Conservation (phyloP, 768 basidiomycete species). For the Pleurotus citrinopileatus region DNA sequence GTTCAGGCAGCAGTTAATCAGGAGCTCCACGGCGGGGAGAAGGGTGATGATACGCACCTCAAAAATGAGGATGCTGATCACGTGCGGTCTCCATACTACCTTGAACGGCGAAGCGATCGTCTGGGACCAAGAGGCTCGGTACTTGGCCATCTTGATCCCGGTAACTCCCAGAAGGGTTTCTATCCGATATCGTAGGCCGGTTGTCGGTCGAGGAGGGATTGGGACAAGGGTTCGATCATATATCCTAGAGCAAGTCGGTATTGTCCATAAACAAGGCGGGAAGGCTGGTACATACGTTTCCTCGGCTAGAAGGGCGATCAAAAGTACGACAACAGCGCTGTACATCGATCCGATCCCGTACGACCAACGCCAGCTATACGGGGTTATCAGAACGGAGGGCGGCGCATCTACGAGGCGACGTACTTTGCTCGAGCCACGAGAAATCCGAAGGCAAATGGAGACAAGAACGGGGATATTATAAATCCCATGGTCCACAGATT, state of each 20-base stretch:
- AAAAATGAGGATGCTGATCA: conserved; percentile 36
- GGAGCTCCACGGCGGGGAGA: background rate
- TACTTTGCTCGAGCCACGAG: conserved; percentile 36
- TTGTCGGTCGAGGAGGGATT: conserved; percentile 25
- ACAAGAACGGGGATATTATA: conserved; percentile 43
- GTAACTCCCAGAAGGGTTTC: conserved; percentile 44
- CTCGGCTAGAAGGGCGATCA: conserved; percentile 42
- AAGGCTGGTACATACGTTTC: conserved; percentile 37
- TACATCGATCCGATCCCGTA: conserved; percentile 49
- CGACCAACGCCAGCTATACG: conserved; percentile 36
- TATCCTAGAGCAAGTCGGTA: conserved; percentile 21
- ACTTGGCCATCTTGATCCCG: conserved; percentile 39
- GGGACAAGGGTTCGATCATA: conserved; percentile 41
- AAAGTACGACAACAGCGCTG: conserved; percentile 32
- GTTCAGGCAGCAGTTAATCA: background rate
- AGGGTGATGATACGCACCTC: conserved; percentile 25
- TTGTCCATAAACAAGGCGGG: background rate
- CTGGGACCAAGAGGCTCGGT: conserved; percentile 37
- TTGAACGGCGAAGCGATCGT: conserved; percentile 31
- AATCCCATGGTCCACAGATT: conserved; percentile 51
- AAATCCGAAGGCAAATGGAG: conserved; percentile 50
- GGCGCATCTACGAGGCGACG: background rate
- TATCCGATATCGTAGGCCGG: conserved; percentile 33
- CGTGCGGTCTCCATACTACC: conserved; percentile 48
- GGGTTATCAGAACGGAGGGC: background rate